These are phyloP conservation scores for Mangifera indica DNA, from an alignment of 345 rosid species.

Conservation along the genomic window DNA sequence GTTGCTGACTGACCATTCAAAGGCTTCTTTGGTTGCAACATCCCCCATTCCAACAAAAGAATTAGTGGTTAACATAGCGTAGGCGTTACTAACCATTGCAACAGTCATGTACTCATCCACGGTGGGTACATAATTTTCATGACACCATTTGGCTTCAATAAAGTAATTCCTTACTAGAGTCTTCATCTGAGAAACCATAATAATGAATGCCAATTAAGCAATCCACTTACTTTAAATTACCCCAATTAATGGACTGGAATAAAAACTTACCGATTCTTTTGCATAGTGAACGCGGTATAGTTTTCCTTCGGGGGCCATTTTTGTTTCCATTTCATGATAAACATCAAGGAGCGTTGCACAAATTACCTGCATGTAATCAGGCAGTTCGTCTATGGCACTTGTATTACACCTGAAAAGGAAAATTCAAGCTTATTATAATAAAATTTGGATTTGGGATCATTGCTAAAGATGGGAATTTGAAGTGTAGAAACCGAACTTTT, in stretches of 20 bases:
- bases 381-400: neutral
- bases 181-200: neutral
- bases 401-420: neutral
- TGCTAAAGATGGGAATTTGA: neutral
- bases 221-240: too few species aligned
- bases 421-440: neutral
- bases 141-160: constrained; percentile 27
- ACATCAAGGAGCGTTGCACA: neutral
- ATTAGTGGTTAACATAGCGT: neutral
- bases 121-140: neutral
- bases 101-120: constrained; percentile 7
- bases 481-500: too few species aligned
- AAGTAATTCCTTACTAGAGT: neutral
- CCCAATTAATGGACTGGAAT: too few species aligned
- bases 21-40: constrained; percentile 16
- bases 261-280: neutral
- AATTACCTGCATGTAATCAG: constrained; percentile 23
- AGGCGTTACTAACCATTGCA: too few species aligned
- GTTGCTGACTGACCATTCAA: constrained; percentile 18
- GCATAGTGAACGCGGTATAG: neutral
- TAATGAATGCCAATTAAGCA: neutral
- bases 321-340: constrained; percentile 17
- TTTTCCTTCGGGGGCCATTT: neutral
- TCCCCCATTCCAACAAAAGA: constrained; percentile 33
- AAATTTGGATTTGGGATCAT: neutral